phyloP scores from a whole-genome alignment of 106 monocot genomes.

The Cymbidium sinense region DNA sequence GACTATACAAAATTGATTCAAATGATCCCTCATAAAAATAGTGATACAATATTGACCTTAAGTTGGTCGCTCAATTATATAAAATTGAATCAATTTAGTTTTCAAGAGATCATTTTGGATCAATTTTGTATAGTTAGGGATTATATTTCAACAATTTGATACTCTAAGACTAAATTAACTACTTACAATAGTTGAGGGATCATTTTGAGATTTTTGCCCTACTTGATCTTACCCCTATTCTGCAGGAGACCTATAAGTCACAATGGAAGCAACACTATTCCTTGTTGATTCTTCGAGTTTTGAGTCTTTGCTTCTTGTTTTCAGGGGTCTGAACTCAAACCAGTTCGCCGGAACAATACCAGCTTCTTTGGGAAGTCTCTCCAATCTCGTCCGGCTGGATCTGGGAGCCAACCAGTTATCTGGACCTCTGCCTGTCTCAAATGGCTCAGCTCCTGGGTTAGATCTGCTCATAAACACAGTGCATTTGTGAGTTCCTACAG shows the following conservation, averaged over 20 bases:
- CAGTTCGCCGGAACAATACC: constrained; percentile 4
- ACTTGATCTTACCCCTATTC: too few species aligned
- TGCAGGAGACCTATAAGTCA: background rate
- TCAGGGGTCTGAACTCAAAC: constrained; percentile 7
- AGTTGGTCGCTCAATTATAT: too few species aligned
- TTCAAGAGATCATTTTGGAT: too few species aligned
- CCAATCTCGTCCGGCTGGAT: background rate
- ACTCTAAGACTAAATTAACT: too few species aligned
- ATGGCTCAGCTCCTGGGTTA: constrained; percentile 4
- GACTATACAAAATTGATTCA: too few species aligned
- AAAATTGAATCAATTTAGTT: too few species aligned
- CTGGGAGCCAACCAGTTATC: constrained; percentile 8
- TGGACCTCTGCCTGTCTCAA: constrained; percentile 13
- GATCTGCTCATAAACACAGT: constrained; percentile 4
- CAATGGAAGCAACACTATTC: background rate
- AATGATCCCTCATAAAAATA: too few species aligned
- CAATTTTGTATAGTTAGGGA: too few species aligned
- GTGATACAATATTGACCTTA: too few species aligned
- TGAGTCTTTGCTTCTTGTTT: background rate
- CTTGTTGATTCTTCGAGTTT: background rate
- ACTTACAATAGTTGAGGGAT: too few species aligned
- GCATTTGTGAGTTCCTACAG: constrained; percentile 9
- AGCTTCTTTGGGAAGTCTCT: constrained; percentile 6
- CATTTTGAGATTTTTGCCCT: too few species aligned
- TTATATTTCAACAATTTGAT: too few species aligned